phyloP scores from a whole-genome alignment of 2,329 filamentous ascomycete genomes.

The Aplosporella prunicola region DNA sequence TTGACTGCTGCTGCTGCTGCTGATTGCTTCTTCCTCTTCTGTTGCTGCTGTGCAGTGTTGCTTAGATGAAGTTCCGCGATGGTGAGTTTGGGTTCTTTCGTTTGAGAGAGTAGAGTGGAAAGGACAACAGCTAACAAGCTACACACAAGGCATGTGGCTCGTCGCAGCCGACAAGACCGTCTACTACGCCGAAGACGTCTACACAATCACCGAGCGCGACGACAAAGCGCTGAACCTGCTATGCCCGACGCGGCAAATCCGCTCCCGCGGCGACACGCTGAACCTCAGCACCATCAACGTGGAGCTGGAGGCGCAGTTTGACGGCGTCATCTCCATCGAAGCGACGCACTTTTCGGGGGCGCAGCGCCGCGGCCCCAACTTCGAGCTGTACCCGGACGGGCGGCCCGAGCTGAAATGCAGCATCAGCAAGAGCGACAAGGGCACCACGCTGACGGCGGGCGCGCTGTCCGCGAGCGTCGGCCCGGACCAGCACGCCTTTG shows the following conservation, averaged over 20 bases:
- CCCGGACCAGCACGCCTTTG: conserved; percentile 42
- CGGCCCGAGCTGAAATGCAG: conserved; percentile 29
- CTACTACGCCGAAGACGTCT: conserved; percentile 58
- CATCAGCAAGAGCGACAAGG: conserved; percentile 34
- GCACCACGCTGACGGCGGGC: conserved; percentile 44
- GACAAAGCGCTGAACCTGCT: conserved; percentile 45
- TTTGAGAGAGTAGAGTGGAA: no score
- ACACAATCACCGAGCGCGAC: conserved; percentile 38
- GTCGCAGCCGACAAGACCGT: conserved; percentile 50
- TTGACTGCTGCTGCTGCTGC: no score
- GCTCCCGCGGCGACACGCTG: conserved; percentile 45
- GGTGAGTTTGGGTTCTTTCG: conserved; percentile 23
- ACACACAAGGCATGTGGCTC: conserved; percentile 60
- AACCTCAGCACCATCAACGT: conserved; percentile 48
- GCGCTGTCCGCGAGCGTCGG: conserved; percentile 44
- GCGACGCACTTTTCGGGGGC: conserved; percentile 50
- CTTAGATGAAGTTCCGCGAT: conserved; percentile 55
- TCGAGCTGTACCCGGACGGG: conserved; percentile 48
- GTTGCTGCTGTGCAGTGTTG: no score
- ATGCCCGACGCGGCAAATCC: conserved; percentile 49
- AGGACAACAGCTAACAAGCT: no score
- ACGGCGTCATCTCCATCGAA: conserved; percentile 52
- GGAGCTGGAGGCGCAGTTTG: conserved; percentile 47
- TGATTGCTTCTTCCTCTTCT: no score
- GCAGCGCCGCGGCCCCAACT: conserved; percentile 44